Conservation (phyloP, 1,139 yeast species). For the Sugiyamaella grinbergsii region DNA sequence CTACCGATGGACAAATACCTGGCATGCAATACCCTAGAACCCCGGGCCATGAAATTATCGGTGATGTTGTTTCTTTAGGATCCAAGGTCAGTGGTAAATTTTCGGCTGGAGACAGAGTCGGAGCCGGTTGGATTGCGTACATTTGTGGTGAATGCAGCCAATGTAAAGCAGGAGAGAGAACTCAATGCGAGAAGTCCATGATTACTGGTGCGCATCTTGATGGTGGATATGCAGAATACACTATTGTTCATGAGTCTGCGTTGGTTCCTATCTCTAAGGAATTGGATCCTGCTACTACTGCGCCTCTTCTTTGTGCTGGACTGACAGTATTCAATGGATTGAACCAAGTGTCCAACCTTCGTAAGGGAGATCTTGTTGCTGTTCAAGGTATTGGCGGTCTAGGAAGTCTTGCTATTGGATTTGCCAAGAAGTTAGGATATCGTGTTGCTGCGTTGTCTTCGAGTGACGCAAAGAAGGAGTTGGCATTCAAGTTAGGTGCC, state of each 20-base stretch:
- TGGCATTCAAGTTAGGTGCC: constrained; percentile 49
- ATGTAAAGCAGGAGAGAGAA: constrained; percentile 47
- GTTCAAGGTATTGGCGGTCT: constrained; percentile 59
- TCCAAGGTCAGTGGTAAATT: constrained; percentile 9
- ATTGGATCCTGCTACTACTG: constrained; percentile 51
- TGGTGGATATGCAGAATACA: constrained; percentile 65
- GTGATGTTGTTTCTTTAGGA: constrained; percentile 33
- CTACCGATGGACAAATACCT: constrained; percentile 49
- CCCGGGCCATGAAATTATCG: constrained; percentile 59
- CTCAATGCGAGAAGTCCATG: constrained; percentile 46
- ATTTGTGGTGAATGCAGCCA: constrained; percentile 53
- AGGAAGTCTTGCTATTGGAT: constrained; percentile 57
- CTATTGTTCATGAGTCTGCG: constrained; percentile 55
- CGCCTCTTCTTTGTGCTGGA: constrained; percentile 71
- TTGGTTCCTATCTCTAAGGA: constrained; percentile 59
- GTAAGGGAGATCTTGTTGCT: constrained; percentile 53
- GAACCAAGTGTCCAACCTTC: constrained; percentile 43
- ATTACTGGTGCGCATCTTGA: constrained; percentile 43
- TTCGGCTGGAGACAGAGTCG: constrained; percentile 56
- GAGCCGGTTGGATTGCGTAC: constrained; percentile 58
- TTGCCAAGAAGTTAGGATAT: constrained; percentile 57
- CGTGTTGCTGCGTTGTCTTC: constrained; percentile 54
- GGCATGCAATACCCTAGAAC: constrained; percentile 41
- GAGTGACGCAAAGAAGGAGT: constrained; percentile 47
- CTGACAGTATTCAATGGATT: constrained; percentile 63